Evolutionary conservation across 169 alveolate species (phyloP).

Genomic region (Cryptosporidium felis): DNA sequence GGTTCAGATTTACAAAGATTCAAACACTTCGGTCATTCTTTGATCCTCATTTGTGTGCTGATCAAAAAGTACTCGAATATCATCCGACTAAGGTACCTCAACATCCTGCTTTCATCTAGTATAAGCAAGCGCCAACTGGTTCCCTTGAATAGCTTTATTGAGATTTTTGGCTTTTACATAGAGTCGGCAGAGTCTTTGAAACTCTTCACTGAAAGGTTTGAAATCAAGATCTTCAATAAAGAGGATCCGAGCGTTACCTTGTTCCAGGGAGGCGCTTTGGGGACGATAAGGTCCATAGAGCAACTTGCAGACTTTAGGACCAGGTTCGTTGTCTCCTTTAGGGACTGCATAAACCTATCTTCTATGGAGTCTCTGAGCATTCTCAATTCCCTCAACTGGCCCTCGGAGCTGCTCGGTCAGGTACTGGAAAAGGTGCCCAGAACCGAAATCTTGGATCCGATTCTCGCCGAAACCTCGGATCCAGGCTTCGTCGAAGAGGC

Average conservation of each 20-base stretch:
- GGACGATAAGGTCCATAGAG: neutral
- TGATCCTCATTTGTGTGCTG: slow-evolving; percentile 22
- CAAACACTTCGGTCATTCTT: slow-evolving; percentile 11
- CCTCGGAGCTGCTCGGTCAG: slow-evolving; percentile 8
- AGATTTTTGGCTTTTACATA: slow-evolving; percentile 49
- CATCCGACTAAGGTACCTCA: slow-evolving; percentile 35
- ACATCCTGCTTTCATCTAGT: slow-evolving; percentile 20
- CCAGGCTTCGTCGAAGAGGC: neutral
- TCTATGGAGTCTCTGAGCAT: slow-evolving; percentile 30
- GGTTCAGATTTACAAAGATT: neutral
- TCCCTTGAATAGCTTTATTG: slow-evolving; percentile 37
- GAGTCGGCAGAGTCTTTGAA: slow-evolving; percentile 23
- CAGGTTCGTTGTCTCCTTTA: slow-evolving; percentile 27
- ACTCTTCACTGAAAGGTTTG: slow-evolving; percentile 45
- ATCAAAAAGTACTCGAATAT: slow-evolving; percentile 58
- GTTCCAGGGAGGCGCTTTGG: neutral
- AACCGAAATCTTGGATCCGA: slow-evolving; percentile 56
- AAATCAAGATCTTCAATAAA: slow-evolving; percentile 2
- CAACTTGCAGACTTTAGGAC: neutral
- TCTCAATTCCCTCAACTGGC: slow-evolving; percentile 22
- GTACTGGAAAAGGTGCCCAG: slow-evolving; percentile 12
- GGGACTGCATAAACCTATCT: slow-evolving; percentile 31
- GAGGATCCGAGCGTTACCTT: neutral
- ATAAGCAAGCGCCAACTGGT: slow-evolving; percentile 15
- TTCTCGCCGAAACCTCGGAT: neutral